Conservation (phyloP, 352 stramenopile genomes). For the Globisporangium barbulae region DNA sequence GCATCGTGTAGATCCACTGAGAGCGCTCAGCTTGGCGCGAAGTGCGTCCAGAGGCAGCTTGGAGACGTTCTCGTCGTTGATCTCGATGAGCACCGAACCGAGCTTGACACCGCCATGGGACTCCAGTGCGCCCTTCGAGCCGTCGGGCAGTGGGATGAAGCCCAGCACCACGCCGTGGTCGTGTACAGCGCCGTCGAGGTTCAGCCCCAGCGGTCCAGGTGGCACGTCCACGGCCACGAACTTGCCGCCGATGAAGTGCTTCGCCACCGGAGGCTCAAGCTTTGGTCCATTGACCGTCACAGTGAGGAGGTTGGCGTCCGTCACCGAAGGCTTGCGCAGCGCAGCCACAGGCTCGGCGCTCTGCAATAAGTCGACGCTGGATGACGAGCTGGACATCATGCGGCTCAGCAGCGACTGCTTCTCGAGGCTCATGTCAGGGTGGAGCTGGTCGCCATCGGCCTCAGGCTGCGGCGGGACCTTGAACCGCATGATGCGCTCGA, state of each 20-base stretch:
- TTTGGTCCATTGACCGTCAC: slow-evolving; percentile 10
- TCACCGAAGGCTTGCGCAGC: slow-evolving; percentile 11
- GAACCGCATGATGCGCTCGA: slow-evolving; percentile 40
- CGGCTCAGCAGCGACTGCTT: slow-evolving; percentile 8
- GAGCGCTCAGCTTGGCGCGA: slow-evolving; percentile 35
- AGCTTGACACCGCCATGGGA: slow-evolving; percentile 43
- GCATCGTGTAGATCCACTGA: slow-evolving; percentile 32
- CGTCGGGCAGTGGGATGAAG: slow-evolving; percentile 57
- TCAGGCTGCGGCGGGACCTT: slow-evolving; percentile 26
- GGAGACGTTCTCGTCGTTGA: slow-evolving; percentile 70
- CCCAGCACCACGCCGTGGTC: slow-evolving; percentile 59
- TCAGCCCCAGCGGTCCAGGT: slow-evolving; percentile 59
- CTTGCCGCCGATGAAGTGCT: background rate
- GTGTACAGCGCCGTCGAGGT: slow-evolving; percentile 47
- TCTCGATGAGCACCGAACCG: slow-evolving; percentile 55
- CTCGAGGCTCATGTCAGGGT: background rate
- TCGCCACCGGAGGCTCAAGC: background rate
- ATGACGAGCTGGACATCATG: background rate
- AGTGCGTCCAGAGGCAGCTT: slow-evolving; percentile 34
- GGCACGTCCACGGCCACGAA: slow-evolving; percentile 41
- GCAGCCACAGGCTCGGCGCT: background rate
- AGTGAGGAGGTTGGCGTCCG: slow-evolving; percentile 13
- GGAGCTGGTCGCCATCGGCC: background rate
- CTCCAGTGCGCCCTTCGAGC: slow-evolving; percentile 50
- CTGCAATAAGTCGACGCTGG: slow-evolving; percentile 10